Base-by-base conservation (phyloP, 371 early-diverging fungal genomes). In the Phascolomyces articulosus region DNA sequence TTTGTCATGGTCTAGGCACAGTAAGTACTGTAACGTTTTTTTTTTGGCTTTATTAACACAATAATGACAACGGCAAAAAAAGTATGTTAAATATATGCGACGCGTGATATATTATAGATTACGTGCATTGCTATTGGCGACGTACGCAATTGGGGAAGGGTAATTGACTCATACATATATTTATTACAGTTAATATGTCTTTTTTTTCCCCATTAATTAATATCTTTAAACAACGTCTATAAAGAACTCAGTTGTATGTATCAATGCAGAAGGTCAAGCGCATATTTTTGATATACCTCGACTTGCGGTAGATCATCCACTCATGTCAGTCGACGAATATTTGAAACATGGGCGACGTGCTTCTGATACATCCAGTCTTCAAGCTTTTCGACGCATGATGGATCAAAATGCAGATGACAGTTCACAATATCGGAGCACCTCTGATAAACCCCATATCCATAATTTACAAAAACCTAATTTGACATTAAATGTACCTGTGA, bases 401-500 rank as follows among this genome's bases (percentile, higher is more conserved):
- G 48, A 13, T 38, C 48, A 40, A 28, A 56, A 13, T 23, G 47
- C 58, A 4, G 63, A 66, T 31, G 54, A 63, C 16, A n/a, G 51
- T 10, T n/a, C 15, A 44, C 44, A 44, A 4, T 44, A 44, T 16
- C 24, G 16, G 49, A 20, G 26, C 31, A 9, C 44, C n/a, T 20
- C 59, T 20, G 53, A 34, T 15, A 47, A 48, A 38, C 58, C 28
- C 4, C 21, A 29, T 28, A 62, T 56, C 55, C 66, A 79, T 53
- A 79, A 87, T 27, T 64, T 91, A 9, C 86, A 84, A 40, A 66
- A 77, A 15, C 91, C 91, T 1, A 86, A 84, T n/a, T 69, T 90
- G 59, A 89, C 90, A 0, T 71, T 93, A 9, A 83, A 85, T 20
- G 91, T 93, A 4, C 93, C 93, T 27, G 89, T 93, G 28, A 93